phyloP scores from a whole-genome alignment of 257 asterid genomes.

The Ophiorrhiza pumila region DNA sequence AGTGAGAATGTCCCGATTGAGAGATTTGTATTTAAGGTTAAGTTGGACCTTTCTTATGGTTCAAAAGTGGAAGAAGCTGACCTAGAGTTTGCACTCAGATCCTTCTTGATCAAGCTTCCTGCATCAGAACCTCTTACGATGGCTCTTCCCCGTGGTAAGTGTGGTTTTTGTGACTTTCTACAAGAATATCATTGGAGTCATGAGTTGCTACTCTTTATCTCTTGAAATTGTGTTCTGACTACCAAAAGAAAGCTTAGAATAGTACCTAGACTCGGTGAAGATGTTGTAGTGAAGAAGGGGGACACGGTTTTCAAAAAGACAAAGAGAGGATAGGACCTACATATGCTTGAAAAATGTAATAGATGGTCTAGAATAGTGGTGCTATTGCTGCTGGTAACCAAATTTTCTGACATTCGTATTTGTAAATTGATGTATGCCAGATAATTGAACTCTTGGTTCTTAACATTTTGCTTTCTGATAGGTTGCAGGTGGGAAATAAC shows the following conservation, averaged over 20 bases:
- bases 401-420: not conserved
- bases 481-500: slow-evolving; percentile 96
- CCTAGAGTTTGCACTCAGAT: slow-evolving; percentile 73
- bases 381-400: not conserved
- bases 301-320: not conserved
- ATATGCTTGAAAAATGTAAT: not conserved
- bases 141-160: slow-evolving; percentile 62
- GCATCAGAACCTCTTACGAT: slow-evolving; percentile 62
- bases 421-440: not conserved
- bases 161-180: not conserved
- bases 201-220: not conserved
- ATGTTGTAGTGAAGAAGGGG: not conserved
- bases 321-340: not conserved
- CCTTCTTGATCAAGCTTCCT: slow-evolving; percentile 82
- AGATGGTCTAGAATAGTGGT: not conserved
- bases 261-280: not conserved
- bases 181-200: not conserved
- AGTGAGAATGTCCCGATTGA: slow-evolving; percentile 57
- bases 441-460: not conserved
- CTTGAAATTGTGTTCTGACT: not conserved
- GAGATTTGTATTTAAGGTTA: slow-evolving; percentile 77
- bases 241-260: not conserved
- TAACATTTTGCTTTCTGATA: slow-evolving; percentile 18
- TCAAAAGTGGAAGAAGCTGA: slow-evolving; percentile 62
- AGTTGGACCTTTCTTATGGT: slow-evolving; percentile 57